Evolutionary conservation across 306 rosid genomes (phyloP), one percentile per base, ranked within the genome.

Genomic region (Carpinus viminea): DNA sequence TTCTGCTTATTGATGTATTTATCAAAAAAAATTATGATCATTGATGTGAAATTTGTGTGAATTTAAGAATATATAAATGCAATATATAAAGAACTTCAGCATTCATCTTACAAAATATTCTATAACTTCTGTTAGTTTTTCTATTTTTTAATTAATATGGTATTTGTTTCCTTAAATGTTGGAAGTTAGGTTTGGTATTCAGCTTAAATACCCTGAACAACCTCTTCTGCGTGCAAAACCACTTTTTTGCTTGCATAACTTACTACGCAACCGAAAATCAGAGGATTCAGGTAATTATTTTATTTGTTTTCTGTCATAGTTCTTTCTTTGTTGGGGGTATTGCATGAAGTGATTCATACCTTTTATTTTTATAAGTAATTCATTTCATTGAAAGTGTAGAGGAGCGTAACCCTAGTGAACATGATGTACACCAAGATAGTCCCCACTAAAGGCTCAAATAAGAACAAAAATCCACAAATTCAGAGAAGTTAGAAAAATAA

Each of bases 151-250:
- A 21, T 74, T 61, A 52, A 45, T 47, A 72, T 73, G 61, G 72
- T 47, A 36, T 61, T 59, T 70, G 76, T 59, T 46, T 84, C 66
- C 51, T 82, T 80, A 12, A 50, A 79, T 68, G 71, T 74, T 81
- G 78, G 77, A 85, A 76, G 41, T 75, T 96, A 95, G 98, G 89
- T 87, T 80, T 85, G 83, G 76, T 79, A 91, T 91, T 90, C 79
- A 72, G 68, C 98, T 92, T 74, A 81, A 84, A 84, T 79, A 48
- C 83, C 98, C 98, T 0, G 73, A 80, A 76, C 98, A 95, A 84
- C 96, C 91, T 51, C 91, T 95, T 90, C 87, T 95, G 73, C 81
- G 20, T 15, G 98, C 85, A 60, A 92, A 95, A 79, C 98, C 88
- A 54, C 86, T 95, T 78, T 91, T 85, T 85, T 53, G 12, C 68